Evolutionary conservation across 345 rosid genomes (phyloP), one percentile per base, ranked within the genome.

Genomic region (Firmiana major): DNA sequence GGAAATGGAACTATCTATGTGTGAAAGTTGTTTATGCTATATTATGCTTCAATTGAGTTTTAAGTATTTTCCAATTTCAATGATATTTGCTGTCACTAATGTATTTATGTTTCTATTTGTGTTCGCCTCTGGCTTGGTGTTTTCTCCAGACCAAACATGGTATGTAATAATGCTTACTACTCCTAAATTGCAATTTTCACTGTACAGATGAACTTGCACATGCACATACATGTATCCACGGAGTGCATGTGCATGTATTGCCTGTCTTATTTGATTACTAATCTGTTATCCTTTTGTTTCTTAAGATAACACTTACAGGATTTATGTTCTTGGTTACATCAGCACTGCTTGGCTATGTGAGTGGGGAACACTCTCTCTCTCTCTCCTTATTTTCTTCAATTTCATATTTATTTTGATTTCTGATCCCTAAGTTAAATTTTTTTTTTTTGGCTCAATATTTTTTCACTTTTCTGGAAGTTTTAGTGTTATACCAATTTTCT

Each of bases 291-390:
- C 22, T 74, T 60, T 78, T 80, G 63, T 80, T 43, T 85, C 67
- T 80, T 55, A 80, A 96, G 99, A 94, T 96, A 58, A 96, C 99
- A 22, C 97, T 97, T 64, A 94, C 74, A 3, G 99, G 99, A 67
- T 97, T 97, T 78, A 83, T 97, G 88, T 94, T 97, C 89, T 87
- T 97, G 65, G 75, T 94, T 65, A 89, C 73, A 28, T 97, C 99
- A 46, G 97, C 99, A 0, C 63, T 97, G 78, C 89, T 97, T 80
- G 97, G 98, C 71, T 97, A 89, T 81, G 99, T 97, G 82, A 90
- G 98, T 48, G 17, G 53, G 54, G 19, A 51, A 10, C 51, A 88
- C 46, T 54, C 84, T 83, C 73, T 80, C 60, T 49, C 55, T 48
- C 53, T 51, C 9, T 38, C 43, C 57, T 34, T 19, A 3, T 75